phyloP scores from a whole-genome alignment of 2,329 filamentous ascomycete genomes.

The Alternaria brassicicola region DNA sequence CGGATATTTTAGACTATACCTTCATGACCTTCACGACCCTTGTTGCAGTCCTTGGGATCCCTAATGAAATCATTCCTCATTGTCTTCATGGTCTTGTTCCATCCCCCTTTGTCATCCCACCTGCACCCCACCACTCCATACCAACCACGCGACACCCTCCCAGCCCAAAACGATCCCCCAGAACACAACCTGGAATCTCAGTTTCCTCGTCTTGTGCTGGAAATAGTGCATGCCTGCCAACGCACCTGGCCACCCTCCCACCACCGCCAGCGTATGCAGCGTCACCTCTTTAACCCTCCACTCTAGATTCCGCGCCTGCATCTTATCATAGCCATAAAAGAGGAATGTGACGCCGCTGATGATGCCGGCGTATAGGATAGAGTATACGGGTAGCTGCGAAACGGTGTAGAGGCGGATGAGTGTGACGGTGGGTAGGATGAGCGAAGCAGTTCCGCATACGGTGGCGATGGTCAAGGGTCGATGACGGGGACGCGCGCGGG shows the following conservation, averaged over 20 bases:
- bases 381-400: constrained; percentile 21
- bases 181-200: constrained; percentile 35
- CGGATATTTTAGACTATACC: not conserved
- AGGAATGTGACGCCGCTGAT: constrained; percentile 38
- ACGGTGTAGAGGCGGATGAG: constrained; percentile 47
- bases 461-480: constrained; percentile 38
- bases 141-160: constrained; percentile 33
- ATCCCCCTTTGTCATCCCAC: not conserved
- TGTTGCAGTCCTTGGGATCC: not conserved
- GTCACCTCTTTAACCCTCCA: constrained; percentile 44
- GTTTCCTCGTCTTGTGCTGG: constrained; percentile 46
- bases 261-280: constrained; percentile 35
- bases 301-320: constrained; percentile 39
- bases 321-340: constrained; percentile 46
- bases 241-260: constrained; percentile 46
- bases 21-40: constrained; percentile 1
- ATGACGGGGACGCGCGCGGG: constrained; percentile 21
- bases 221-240: constrained; percentile 45
- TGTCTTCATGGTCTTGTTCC: not conserved
- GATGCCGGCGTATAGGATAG: constrained; percentile 23
- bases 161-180: constrained; percentile 41
- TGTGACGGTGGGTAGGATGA: constrained; percentile 64
- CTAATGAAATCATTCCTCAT: not conserved
- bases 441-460: constrained; percentile 26
- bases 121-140: constrained; percentile 25